Evolutionary conservation across 2,329 filamentous ascomycete species (phyloP), one percentile per base, ranked within the genome.

Genomic region (Xylariaceae sp.): DNA sequence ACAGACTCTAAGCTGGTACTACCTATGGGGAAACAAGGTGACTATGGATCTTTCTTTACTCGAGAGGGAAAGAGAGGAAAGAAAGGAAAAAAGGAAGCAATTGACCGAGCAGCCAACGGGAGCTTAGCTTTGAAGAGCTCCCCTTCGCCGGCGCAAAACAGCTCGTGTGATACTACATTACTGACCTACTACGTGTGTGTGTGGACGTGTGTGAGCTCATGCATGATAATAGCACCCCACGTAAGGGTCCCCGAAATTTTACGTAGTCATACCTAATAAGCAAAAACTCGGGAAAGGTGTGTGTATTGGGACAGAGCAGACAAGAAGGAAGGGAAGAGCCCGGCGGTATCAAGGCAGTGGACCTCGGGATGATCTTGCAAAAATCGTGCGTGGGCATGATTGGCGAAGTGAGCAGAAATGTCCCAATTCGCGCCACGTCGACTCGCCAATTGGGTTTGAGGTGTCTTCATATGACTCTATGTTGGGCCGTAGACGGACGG

Each of bases 371-470:
- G 64, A 66, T 63, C 59, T n/a, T n/a, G n/a, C n/a, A n/a, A 57
- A 61, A 58, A 62, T 66, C 60, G 57, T 61, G 62, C 59, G 45
- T 43, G 51, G 50, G 44, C 48, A 46, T 56, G 45, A 66, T 64
- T 65, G 63, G 65, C 51, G 56, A 58, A 56, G 55, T 46, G 39
- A n/a, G n/a, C n/a, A n/a, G n/a, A n/a, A n/a, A n/a, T n/a, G 49
- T 53, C 51, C 56, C 58, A 57, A 65, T 58, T 65, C 61, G 65
- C 62, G 65, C 67, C 67, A 70, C 66, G 66, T 69, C 63, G 65
- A 51, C 55, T 48, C 40, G 44, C 22, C 33, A 8, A 45, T 37
- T 40, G 20, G 35, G 27, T 27, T 22, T 22, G 20, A 32, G 23
- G 33, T 14, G n/a, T n/a, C n/a, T n/a, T n/a, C n/a, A n/a, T n/a